A percentile compares a stretch with the other conserved stretches of the same genome.
Evolutionary conservation across 257 asterid genomes (phyloP).

Genomic region (Solanum stenotomum): DNA sequence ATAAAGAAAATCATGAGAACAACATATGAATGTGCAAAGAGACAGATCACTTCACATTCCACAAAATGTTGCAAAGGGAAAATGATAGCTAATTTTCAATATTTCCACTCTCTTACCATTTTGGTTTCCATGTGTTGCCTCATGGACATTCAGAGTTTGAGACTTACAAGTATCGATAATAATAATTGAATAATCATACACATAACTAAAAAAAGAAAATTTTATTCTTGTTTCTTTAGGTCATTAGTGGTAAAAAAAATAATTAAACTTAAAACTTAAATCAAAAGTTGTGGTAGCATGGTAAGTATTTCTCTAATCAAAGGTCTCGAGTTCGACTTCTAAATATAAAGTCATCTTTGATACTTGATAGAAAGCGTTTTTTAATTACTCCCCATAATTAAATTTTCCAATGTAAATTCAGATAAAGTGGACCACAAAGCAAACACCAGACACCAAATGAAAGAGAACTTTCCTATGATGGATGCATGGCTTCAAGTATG

Average conservation of each 20-base stretch:
- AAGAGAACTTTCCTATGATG: background rate
- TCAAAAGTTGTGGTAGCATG: background rate
- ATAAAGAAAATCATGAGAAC: slow-evolving; percentile 1
- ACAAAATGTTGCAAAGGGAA: background rate
- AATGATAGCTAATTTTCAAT: background rate
- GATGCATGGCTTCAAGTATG: background rate
- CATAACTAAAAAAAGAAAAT: background rate
- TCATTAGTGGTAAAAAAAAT: background rate
- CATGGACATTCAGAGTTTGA: background rate
- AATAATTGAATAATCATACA: background rate
- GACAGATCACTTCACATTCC: background rate
- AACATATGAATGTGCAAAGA: background rate
- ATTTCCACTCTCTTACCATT: background rate
- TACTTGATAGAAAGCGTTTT: background rate
- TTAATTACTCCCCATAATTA: background rate
- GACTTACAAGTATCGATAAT: background rate
- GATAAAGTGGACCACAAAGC: no score
- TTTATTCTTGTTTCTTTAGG: no score
- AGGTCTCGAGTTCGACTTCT: background rate
- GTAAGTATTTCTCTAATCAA: background rate
- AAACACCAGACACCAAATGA: background rate
- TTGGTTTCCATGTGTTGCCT: slow-evolving; percentile 25
- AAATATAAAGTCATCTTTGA: no score
- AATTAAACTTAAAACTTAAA: no score
- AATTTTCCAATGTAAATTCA: background rate